Conservation (phyloP, 495 filamentous ascomycete species). For the Penicillium alfredii region DNA sequence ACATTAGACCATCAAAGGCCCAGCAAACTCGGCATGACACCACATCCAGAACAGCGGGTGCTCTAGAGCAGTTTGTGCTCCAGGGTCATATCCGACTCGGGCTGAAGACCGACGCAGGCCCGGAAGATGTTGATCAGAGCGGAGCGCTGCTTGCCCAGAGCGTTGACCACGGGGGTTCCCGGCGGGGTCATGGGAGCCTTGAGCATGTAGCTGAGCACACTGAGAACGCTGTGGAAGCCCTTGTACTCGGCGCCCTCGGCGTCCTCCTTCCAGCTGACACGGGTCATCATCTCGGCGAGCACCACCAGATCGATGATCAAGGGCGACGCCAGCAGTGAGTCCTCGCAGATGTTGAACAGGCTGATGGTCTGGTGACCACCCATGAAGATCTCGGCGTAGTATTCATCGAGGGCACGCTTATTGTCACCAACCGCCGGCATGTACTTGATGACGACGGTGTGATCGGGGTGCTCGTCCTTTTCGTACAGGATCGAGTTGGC, state of each 20-base stretch:
- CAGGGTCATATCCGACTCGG: constrained; percentile 98
- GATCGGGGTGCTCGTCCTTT: constrained; percentile 80
- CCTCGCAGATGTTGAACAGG: constrained; percentile 98
- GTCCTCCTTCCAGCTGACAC: constrained; percentile 81
- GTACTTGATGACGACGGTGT: constrained; percentile 95
- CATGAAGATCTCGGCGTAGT: constrained; percentile 99
- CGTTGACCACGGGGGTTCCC: constrained; percentile 93
- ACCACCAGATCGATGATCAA: constrained; percentile 95
- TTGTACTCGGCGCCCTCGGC: constrained; percentile 64
- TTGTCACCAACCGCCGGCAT: constrained; percentile 99
- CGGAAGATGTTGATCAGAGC: constrained; percentile 98
- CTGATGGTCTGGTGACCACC: constrained; percentile 98
- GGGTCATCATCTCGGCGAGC: constrained; percentile 95
- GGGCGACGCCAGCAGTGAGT: constrained; percentile 94
- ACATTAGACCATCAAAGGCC: neutral
- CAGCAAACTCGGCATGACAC: too few relatives aligned
- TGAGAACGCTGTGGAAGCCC: constrained; percentile 95
- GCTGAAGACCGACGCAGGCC: constrained; percentile 93
- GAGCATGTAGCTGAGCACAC: constrained; percentile 98
- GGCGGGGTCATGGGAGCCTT: constrained; percentile 96
- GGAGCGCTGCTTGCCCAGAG: constrained; percentile 91
- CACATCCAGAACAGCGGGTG: too few relatives aligned
- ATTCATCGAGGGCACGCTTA: constrained; percentile 98
- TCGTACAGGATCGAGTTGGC: constrained; percentile 88
- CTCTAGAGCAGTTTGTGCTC: constrained; percentile 92